These are phyloP conservation scores for Aspergillus incahuasiensis DNA, from an alignment of 495 filamentous ascomycete genomes.

Conservation along the genomic window DNA sequence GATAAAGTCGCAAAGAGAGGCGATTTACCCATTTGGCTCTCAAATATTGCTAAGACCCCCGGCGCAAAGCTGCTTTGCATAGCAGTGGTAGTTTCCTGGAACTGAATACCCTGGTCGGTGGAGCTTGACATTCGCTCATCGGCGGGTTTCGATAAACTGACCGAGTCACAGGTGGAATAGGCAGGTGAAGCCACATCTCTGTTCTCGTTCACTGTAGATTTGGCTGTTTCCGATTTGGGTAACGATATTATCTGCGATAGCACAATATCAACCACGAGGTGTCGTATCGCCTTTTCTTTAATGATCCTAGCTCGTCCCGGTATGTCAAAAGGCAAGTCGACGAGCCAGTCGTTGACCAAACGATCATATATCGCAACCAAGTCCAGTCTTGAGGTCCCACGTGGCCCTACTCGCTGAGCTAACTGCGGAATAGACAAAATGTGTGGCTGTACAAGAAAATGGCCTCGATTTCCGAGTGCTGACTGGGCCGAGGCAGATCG, in stretches of 20 bases:
- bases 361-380: slow-evolving; percentile 34
- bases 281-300: slow-evolving; percentile 40
- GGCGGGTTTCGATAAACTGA: neutral
- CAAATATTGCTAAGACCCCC: neutral
- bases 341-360: slow-evolving; percentile 39
- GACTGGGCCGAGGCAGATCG: slow-evolving; percentile 2
- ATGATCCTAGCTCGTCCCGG: slow-evolving; percentile 34
- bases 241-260: slow-evolving; percentile 28
- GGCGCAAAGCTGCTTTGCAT: neutral
- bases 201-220: neutral
- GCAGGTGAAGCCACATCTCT: neutral
- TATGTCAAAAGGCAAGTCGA: slow-evolving; percentile 27
- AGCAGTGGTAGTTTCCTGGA: neutral
- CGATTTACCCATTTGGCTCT: neutral
- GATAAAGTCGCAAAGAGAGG: slow-evolving; percentile 26
- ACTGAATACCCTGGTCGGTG: neutral
- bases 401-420: slow-evolving; percentile 2
- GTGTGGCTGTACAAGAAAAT: slow-evolving; percentile 20
- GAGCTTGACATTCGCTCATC: neutral
- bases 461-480: slow-evolving; percentile 1
- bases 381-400: slow-evolving; percentile 13
- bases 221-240: slow-evolving; percentile 2
- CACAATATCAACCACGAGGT: slow-evolving; percentile 35
- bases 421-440: slow-evolving; percentile 9
- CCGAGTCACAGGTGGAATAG: neutral